phyloP scores from a whole-genome alignment of 768 basidiomycete genomes.

The Mrakia blollopis region DNA sequence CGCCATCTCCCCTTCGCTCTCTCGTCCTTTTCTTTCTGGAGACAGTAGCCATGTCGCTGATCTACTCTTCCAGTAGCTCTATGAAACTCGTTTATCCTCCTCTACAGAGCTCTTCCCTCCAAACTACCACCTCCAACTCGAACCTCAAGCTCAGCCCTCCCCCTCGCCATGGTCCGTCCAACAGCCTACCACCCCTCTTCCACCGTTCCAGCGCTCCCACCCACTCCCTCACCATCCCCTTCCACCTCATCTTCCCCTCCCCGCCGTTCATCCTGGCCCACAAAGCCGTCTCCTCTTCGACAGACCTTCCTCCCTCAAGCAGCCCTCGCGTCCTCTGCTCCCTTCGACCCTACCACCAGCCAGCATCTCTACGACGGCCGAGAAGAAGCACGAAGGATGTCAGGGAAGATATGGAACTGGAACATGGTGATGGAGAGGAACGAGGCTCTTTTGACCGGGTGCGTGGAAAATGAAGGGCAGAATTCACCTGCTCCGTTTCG shows the following conservation, averaged over 20 bases:
- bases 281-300: constrained; percentile 1
- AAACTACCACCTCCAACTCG: neutral
- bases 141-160: neutral
- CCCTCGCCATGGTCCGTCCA: neutral
- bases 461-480: neutral
- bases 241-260: neutral
- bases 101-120: neutral
- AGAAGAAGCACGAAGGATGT: neutral
- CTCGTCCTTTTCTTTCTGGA: neutral
- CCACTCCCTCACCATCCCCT: neutral
- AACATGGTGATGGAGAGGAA: neutral
- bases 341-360: neutral
- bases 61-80: neutral
- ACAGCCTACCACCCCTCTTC: neutral
- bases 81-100: neutral
- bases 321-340: neutral
- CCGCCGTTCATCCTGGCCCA: neutral
- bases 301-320: constrained; percentile 11
- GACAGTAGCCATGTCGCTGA: neutral
- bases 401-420: constrained; percentile 7
- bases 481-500: constrained; percentile 70
- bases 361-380: fast-evolving
- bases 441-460: neutral
- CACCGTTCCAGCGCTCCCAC: neutral
- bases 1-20: neutral